A percentile compares a stretch with the other conserved stretches of the same genome.
Conservation (phyloP, 2,329 filamentous ascomycete species). For the Harringtonia aguacate region DNA sequence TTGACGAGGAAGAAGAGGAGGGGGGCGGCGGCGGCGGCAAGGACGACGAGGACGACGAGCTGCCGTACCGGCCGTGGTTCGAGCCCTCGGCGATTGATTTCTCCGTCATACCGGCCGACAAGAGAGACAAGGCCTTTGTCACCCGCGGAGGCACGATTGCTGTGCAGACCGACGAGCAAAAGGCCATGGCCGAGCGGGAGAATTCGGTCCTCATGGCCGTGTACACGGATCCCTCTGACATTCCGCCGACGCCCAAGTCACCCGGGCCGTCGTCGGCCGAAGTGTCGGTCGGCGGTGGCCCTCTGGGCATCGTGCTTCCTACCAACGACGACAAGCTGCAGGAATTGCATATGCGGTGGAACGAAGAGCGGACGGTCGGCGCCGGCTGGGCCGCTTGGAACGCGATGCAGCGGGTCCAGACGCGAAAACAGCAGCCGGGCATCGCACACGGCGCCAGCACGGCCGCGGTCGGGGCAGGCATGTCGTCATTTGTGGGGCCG, state of each 20-base stretch:
- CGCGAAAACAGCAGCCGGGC: conserved; percentile 1
- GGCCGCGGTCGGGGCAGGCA: neutral
- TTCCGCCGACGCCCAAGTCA: conserved; percentile 46
- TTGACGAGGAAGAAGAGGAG: conserved; percentile 34
- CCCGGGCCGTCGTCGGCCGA: conserved; percentile 22
- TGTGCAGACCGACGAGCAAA: conserved; percentile 45
- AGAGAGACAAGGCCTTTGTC: conserved; percentile 35
- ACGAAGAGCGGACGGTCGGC: conserved; percentile 23
- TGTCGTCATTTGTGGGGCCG: conserved; percentile 9
- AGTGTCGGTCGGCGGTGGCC: neutral
- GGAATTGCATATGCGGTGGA: conserved; percentile 39
- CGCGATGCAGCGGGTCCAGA: conserved; percentile 6
- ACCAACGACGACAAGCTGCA: conserved; percentile 27
- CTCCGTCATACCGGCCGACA: conserved; percentile 31
- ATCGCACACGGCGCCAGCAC: conserved; percentile 15
- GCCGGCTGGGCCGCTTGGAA: conserved; percentile 11
- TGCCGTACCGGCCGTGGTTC: conserved; percentile 41
- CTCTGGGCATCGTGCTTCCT: conserved; percentile 21
- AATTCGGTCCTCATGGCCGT: conserved; percentile 50
- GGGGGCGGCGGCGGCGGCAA: conserved; percentile 18
- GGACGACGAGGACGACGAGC: conserved; percentile 34
- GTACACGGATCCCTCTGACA: conserved; percentile 42
- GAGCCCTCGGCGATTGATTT: conserved; percentile 38
- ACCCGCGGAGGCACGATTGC: conserved; percentile 42
- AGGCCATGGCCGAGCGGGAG: conserved; percentile 44